Base-by-base conservation (phyloP, 2,329 filamentous ascomycete species). In the Stylonectria norvegica region DNA sequence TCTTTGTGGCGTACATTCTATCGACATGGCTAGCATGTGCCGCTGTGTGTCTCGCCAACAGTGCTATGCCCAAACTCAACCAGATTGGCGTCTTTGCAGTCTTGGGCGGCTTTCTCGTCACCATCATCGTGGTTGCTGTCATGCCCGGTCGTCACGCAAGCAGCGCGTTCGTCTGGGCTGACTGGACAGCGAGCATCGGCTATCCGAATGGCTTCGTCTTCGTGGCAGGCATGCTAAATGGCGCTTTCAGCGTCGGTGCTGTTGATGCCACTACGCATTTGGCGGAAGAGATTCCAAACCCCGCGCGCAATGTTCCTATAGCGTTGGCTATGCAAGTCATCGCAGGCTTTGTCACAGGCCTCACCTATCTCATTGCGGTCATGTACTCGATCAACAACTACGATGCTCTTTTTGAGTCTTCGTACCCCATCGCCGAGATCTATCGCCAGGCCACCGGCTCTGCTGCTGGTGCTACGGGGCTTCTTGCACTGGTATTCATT, bases 191-290 rank as follows among this genome's bases (percentile, higher is more conserved):
- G 16, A 49, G 60, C 22, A 62, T 67, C 31, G 68, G 68, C 12
- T 71, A 69, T 31, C 59, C 62, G 0, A 49, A 67, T 20, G 67
- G 66, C 0, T 67, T 71, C 40, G 66, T 70, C 2, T 70, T 70
- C 34, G 53, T 65, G 4, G 56, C 59, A 0, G 66, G 66, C 2
- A 69, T 69, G 66, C 59, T 68, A n/a, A 87, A 87, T 52, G 83
- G 81, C 9, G 83, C 83, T 3, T 87, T 79, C 56, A 76, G 78
- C 31, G 76, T 86, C 9, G 84, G 82, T 5, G 77, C 78, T 1
- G 77, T 81, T 0, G 83, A 87, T 55, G 77, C 79, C 34, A 76
- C 79, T 1, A 77, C 76, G 2, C 83, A 85, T 55, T 58, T 85
- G 28, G 76, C 79, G 0, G 81, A 86, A 58, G 81, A 85, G 58